These are phyloP conservation scores for Mariannaea elegans DNA, from an alignment of 2,329 filamentous ascomycete genomes.

Conservation along the genomic window DNA sequence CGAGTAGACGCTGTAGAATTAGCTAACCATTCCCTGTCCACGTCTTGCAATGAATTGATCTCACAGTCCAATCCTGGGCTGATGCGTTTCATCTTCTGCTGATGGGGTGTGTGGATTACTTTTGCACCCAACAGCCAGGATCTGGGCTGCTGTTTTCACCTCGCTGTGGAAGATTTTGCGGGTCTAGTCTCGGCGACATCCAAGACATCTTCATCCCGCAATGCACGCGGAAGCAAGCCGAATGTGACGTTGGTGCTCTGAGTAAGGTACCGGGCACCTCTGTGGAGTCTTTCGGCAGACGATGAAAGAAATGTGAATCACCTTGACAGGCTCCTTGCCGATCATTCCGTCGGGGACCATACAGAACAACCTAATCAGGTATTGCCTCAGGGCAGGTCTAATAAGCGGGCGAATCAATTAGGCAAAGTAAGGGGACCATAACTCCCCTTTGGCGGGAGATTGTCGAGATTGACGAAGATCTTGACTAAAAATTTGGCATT, in stretches of 20 bases:
- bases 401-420: too few relatives aligned
- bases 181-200: neutral
- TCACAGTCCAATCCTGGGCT: neutral
- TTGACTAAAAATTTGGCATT: neutral
- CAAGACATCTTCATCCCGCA: neutral
- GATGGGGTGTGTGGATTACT: neutral
- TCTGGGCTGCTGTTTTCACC: neutral
- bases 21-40: neutral
- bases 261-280: neutral
- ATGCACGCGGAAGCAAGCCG: neutral
- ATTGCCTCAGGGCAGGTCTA: too few relatives aligned
- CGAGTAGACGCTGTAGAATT: neutral
- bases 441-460: neutral
- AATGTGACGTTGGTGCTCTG: neutral
- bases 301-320: neutral
- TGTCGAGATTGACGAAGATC: neutral
- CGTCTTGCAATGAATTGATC: constrained; percentile 2
- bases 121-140: neutral
- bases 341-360: too few relatives aligned
- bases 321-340: too few relatives aligned
- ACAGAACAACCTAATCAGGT: neutral
- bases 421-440: too few relatives aligned
- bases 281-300: neutral
- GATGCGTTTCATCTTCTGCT: neutral
- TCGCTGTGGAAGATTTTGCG: constrained; percentile 4